Conservation (phyloP, 192 early-diverging fungal species). For the Coemansia sp. region DNA sequence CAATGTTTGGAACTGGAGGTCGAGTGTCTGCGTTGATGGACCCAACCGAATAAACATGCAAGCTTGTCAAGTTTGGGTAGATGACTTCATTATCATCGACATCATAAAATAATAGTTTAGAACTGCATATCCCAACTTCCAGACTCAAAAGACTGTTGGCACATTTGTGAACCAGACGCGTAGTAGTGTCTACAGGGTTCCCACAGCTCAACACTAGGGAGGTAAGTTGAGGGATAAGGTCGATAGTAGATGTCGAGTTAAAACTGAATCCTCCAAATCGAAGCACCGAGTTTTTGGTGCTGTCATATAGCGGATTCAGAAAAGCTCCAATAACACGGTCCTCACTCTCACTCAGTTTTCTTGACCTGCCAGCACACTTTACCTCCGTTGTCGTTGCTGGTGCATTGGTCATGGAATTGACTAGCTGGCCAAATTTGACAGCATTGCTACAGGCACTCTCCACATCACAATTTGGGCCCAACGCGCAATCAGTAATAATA, state of each 20-base stretch:
- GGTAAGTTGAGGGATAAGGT: neutral
- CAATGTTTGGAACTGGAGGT: neutral
- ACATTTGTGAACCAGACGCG: neutral
- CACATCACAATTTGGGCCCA: neutral
- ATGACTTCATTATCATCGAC: neutral
- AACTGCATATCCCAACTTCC: neutral
- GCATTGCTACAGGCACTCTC: neutral
- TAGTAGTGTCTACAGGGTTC: neutral
- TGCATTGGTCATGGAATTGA: neutral
- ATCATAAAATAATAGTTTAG: neutral
- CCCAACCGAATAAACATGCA: neutral
- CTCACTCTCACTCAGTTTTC: neutral
- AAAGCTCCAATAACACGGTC: neutral
- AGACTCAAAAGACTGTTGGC: neutral
- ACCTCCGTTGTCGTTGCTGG: neutral
- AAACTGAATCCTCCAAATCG: neutral
- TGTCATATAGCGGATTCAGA: neutral
- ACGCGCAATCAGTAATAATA: neutral
- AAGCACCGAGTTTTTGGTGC: neutral
- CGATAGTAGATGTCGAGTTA: neutral
- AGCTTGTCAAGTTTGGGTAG: slow-evolving; percentile 1
- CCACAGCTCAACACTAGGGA: neutral
- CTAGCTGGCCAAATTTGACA: neutral
- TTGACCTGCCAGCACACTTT: neutral
- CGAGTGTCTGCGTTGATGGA: neutral